Evolutionary conservation across 148 eudicot genomes (phyloP).

Genomic region (Cornus kousa): DNA sequence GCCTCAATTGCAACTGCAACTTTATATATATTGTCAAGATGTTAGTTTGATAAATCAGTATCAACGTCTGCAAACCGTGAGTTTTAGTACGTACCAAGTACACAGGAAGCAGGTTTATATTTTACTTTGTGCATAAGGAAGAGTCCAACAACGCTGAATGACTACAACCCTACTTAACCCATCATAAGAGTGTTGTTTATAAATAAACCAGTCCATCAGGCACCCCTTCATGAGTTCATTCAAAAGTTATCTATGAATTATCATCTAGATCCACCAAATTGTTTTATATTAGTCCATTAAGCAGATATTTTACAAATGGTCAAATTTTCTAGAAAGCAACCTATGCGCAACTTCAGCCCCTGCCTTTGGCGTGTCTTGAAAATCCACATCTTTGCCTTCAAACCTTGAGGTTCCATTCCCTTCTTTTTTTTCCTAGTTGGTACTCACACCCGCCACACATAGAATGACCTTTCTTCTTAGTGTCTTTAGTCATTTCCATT

Average conservation of each 20-base stretch:
- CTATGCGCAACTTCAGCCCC: no score
- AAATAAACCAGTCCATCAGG: neutral
- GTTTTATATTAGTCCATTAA: no score
- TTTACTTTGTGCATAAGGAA: neutral
- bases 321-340: neutral
- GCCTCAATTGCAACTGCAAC: neutral
- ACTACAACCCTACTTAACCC: neutral
- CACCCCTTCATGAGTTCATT: neutral
- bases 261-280: neutral
- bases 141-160: neutral
- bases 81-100: neutral
- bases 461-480: no score
- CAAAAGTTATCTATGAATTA: neutral
- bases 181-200: neutral
- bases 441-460: no score
- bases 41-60: neutral
- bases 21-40: neutral
- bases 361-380: no score
- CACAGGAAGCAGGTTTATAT: neutral
- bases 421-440: no score
- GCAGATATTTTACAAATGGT: neutral
- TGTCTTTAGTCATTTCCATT: no score
- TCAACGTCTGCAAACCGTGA: neutral
- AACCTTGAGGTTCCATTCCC: no score
- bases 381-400: no score